Evolutionary conservation across 768 basidiomycete genomes (phyloP), one percentile per base, ranked within the genome.

Genomic region (Phylloporus rhodoxanthus): DNA sequence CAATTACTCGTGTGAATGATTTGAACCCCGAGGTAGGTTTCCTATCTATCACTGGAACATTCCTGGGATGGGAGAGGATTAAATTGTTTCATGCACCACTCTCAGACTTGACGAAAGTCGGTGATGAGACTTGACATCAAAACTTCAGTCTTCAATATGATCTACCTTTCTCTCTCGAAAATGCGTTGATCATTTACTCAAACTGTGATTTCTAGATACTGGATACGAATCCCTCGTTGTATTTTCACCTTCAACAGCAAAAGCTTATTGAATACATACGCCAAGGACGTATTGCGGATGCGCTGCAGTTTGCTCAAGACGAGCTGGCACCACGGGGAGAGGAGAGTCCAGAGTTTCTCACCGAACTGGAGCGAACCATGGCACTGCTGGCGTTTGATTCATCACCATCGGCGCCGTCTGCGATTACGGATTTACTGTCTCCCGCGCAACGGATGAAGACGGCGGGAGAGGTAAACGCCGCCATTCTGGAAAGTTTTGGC

Each of bases 61-160:
- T 8, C 43, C 38, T 28, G 36, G 37, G 47, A 47, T 53, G 36
- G 64, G 67, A 72, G 68, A 89, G 74, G 92, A 95, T 95, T 93
- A 85, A 73, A 91, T 60, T 62, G 67, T 80, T 85, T 87, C 91
- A 96, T 96, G 94, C 93, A 96, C 94, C 93, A 95, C 91, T 85
- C 93, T 81, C 76, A 96, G 83, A 73, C 83, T 76, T 71, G 62
- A 63, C 67, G 48, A 67, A 73, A 80, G 87, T 81, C 85, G 76
- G 72, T 92, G 92, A 89, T 85, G 93, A 94, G 68, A 82, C 62
- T 67, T 59, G 42, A 73, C 75, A 80, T 75, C 76, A 82, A 85
- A 85, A 85, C 86, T 90, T 88, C 87, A 89, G 88, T 91, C 87
- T 91, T 91, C 85, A 90, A 90, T 86, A 91, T 92, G 88, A 91